Evolutionary conservation across 768 basidiomycete genomes (phyloP), one percentile per base, ranked within the genome.

Genomic region (Gelatoporia subvermispora): DNA sequence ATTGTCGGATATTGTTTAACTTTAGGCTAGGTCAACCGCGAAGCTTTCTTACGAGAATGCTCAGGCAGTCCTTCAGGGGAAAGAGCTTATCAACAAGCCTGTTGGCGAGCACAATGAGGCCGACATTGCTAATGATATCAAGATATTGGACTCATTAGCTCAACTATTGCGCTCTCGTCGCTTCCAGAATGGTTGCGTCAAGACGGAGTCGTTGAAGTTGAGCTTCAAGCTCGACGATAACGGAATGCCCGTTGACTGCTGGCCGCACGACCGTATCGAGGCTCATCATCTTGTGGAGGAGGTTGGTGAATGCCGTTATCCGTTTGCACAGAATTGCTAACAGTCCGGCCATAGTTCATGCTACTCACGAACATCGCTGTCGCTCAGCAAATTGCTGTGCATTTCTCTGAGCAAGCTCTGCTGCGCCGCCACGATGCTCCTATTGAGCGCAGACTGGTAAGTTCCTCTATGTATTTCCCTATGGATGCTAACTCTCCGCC

Each of bases 321-420:
- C 21, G 17, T 8, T 18, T 31, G 18, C 4, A 17, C n/a, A n/a
- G n/a, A n/a, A n/a, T n/a, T n/a, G n/a, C n/a, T n/a, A n/a, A n/a
- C n/a, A n/a, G n/a, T n/a, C n/a, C n/a, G n/a, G n/a, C n/a, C n/a
- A n/a, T 10, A 94, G 91, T 93, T 92, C 71, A 98, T 98, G 95
- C 71, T 98, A 16, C 73, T 95, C 47, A 84, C 88, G 55, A 99
- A 98, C 63, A 83, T 85, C 28, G 73, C 90, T 11, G 87, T 94
- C 35, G 93, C 96, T 9, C 91, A 94, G 63, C 86, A 93, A 57
- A 84, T 96, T 58, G 95, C 95, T 34, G 85, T 93, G 20, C 83
- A 93, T 58, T 79, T 98, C 21, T 93, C 96, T 22, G 96, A 99
- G 64, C 96, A 98, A 65, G 89, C 95, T n/a, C 75, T 99, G 13